Base-by-base conservation (phyloP, 2,329 filamentous ascomycete genomes). In the Verticillium klebahnii region DNA sequence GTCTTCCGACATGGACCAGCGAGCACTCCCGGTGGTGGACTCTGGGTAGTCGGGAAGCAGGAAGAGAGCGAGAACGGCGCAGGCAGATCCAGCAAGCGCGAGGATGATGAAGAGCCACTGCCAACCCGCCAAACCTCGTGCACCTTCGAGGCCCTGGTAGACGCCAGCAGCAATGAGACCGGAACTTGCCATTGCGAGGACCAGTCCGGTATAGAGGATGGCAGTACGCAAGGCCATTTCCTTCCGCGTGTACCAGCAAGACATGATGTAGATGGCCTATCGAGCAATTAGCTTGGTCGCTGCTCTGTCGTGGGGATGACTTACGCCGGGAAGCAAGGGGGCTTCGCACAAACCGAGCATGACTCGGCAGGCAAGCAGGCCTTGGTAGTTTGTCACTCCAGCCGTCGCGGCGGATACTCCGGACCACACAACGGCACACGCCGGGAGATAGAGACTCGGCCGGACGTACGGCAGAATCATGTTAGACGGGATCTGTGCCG, bases 191-290 rank as follows among this genome's bases (percentile, higher is more conserved):
- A 69, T 73, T 1, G 72, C 70, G 29, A 73, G 64, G 15, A 75
- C 68, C 12, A 72, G 73, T 0, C 76, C 77, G 0, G 78, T 73
- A 61, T 82, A 82, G 7, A 82, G 57, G 23, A 72, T 63, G 6
- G 67, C 67, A 3, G 63, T 67, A 1, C 69, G 67, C 7, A 67
- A 50, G 0, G 63, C 67, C 6, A 70, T 60, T 45, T 72, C 69
- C n/a, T 63, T 63, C 0, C 65, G 62, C 2, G 67, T 66, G 56
- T 72, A 72, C 69, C 69, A 71, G 56, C 64, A 67, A 25, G 62
- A 64, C 36, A 71, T 78, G 66, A 85, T 89, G 74, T 87, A 90
- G 4, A 80, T 68, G 0, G 73, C 73, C 0, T 56, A 17, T 40
- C 6, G 45, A 12, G 6, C 2, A 32, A 14, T 36, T 37, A 36